Evolutionary conservation across 2,329 filamentous ascomycete genomes (phyloP), one percentile per base, ranked within the genome.

Genomic region (Colletotrichum abscissum): DNA sequence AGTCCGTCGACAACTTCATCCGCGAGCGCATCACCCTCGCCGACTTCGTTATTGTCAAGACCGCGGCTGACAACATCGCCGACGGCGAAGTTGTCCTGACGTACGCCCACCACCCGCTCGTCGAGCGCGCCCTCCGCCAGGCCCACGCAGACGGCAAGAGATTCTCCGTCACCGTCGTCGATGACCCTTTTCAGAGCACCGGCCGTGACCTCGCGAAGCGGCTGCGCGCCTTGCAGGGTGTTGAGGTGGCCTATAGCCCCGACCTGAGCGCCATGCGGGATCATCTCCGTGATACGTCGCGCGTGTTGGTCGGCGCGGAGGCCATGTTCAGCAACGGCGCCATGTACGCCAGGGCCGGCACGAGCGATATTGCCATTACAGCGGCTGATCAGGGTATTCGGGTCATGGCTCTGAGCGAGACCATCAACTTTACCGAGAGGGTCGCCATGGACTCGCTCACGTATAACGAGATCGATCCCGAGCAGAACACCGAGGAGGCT

Each of bases 281-380:
- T 76, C 92, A 93, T 57, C 89, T 98, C 65, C 90, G 91, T 75
- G 80, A 82, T 56, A 84, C 87, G 2, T 93, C 92, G 7, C 92
- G 97, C 11, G 90, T 98, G 64, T 87, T 99, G 3, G 94, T 98
- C 1, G 95, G 95, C 14, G 95, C 95, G 5, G 95, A 98, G 81
- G 94, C 95, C 52, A 97, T 99, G 91, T 97, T 98, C 85, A 95
- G 94, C 77, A 98, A 98, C 82, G 97, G 97, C 8, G 90, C 94
- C 42, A 89, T 99, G 77, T 97, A 97, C 82, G 96, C 94, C 5
- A 91, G 95, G 24, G 91, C 95, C 11, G 97, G 97, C 74, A 98
- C 95, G 4, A 94, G 94, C 28, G 90, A 97, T 72, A 89, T 98
- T 11, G 95, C 96, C 22, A 93, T 97, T 86, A 91, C 93, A 55